Evolutionary conservation across 257 asterid genomes (phyloP).

Genomic region (Rubia yunnanensis): DNA sequence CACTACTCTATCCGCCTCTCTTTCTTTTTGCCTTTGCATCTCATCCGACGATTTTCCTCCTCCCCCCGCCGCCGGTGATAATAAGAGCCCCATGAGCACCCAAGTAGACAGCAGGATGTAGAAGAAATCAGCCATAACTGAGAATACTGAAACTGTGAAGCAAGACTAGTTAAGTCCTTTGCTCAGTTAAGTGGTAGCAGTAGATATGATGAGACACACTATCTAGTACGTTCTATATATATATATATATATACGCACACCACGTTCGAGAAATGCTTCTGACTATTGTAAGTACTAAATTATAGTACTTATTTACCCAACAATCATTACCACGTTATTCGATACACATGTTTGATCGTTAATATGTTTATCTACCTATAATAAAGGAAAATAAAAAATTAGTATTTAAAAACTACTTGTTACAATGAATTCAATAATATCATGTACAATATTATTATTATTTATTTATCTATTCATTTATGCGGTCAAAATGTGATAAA

Average conservation of each 20-base stretch:
- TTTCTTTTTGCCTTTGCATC: slow-evolving; percentile 2
- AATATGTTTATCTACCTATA: too few species aligned
- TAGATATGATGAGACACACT: background rate
- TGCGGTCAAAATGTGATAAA: too few species aligned
- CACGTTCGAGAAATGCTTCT: background rate
- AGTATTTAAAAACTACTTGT: too few species aligned
- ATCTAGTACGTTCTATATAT: background rate
- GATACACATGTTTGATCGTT: too few species aligned
- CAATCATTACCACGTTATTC: too few species aligned
- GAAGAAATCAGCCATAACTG: slow-evolving; percentile 8
- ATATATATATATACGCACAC: background rate
- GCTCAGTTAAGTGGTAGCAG: background rate
- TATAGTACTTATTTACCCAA: too few species aligned
- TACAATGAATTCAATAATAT: too few species aligned
- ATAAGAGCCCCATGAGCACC: background rate
- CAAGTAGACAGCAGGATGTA: background rate
- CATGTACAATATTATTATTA: too few species aligned
- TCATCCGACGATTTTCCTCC: background rate
- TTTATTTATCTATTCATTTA: too few species aligned
- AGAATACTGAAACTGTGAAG: background rate
- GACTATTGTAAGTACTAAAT: too few species aligned
- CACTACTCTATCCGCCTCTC: slow-evolving; percentile 15
- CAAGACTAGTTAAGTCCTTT: background rate
- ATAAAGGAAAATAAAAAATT: too few species aligned
- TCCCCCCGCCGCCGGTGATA: slow-evolving; percentile 4